Base-by-base conservation (phyloP, 129 eudicot species). In the Oenanthe sinensis region DNA sequence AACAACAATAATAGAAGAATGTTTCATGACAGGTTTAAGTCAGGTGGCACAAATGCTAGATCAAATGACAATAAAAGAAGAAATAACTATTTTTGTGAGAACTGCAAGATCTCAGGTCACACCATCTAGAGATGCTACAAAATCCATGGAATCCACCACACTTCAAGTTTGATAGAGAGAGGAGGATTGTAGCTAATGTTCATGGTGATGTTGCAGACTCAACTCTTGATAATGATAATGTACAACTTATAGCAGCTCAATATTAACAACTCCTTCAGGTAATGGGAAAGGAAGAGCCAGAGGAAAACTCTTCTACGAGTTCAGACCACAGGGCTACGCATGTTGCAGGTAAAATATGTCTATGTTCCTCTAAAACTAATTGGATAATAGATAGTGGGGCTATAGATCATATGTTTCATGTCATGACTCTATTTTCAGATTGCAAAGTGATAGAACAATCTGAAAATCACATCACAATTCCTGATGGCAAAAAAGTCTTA, bases 41-140 rank as follows among this genome's bases (percentile, higher is more conserved):
- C n/a, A n/a, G n/a, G n/a, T n/a, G n/a, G n/a, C n/a, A n/a, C n/a
- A n/a, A n/a, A 16, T 16, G 7, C 2, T 5, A 50, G 4, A 0
- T 6, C 5, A 0, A 1, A 4, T 4, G 22, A 16, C 0, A 50
- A 0, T 0, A 17, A 6, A 4, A 0, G n/a, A 6, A 0, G 5
- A 5, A 50, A 50, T 1, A 6, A 0, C 8, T 54, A 54, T 7
- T 54, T 54, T 9, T 54, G 63, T 22, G 63, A 54, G 7, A 26
- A 54, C 2, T 54, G 63, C 1, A 54, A 54, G 0, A 2, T 2
- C 0, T 2, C 63, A 54, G 63, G 63, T 1, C 63, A 54, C 6
- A 0, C 8, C 17, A 50, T n/a, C n/a, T n/a, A n/a, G n/a, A n/a
- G n/a, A n/a, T n/a, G n/a, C n/a, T n/a, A n/a, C n/a, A n/a, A n/a